These are phyloP conservation scores for Aspergillus ustus DNA, from an alignment of 2,329 filamentous ascomycete genomes.

Conservation along the genomic window DNA sequence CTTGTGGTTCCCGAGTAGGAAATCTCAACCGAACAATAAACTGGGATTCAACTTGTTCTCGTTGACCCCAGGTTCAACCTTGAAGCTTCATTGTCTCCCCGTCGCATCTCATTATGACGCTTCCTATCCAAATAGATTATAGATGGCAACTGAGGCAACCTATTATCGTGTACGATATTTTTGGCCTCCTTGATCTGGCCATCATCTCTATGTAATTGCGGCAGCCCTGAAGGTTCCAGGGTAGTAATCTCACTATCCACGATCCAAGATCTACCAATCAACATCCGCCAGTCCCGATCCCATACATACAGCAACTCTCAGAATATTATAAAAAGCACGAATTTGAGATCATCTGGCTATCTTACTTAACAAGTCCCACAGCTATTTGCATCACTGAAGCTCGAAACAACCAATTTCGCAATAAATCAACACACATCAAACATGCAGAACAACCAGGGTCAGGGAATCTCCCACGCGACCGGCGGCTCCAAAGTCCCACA, in stretches of 20 bases:
- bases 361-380: background rate
- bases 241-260: background rate
- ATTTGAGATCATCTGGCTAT: background rate
- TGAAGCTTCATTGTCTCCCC: background rate
- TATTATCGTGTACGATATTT: background rate
- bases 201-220: background rate
- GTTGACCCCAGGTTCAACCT: background rate
- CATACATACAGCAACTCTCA: background rate
- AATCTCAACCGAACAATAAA: background rate
- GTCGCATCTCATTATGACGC: background rate
- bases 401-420: background rate
- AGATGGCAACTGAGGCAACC: background rate
- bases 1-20: background rate
- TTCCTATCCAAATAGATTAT: background rate
- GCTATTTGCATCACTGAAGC: background rate
- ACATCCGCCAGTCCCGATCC: background rate
- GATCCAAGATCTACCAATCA: background rate
- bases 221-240: background rate
- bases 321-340: background rate
- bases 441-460: constrained; percentile 2
- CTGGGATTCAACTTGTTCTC: background rate
- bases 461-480: constrained; percentile 6
- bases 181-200: background rate
- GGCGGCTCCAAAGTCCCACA: constrained; percentile 1
- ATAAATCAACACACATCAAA: background rate